Conservation (phyloP, 1,284 basidiomycete genomes). For the Rhodotorula sp. region DNA sequence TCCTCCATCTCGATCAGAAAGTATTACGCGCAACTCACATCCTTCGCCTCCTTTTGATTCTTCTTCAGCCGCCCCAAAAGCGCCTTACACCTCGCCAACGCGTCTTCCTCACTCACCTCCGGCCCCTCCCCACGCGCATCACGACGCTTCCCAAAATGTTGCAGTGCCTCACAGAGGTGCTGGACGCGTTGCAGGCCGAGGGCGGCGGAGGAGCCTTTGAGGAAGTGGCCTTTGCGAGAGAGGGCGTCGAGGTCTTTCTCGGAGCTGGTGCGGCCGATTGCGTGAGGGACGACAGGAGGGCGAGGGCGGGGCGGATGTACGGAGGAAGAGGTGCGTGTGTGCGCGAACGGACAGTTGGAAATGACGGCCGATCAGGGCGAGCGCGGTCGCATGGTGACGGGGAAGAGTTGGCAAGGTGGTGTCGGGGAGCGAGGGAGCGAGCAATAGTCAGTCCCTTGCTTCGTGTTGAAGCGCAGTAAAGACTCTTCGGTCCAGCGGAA, state of each 20-base stretch:
- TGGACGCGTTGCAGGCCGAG: conserved; percentile 51
- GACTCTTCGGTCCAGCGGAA: too few relatives aligned
- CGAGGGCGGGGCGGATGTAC: not conserved
- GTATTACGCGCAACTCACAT: conserved; percentile 24
- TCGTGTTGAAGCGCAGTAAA: too few relatives aligned
- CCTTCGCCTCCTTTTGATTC: conserved; percentile 61
- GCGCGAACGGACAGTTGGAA: not conserved
- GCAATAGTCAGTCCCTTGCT: not conserved
- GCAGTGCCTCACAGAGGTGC: conserved; percentile 51
- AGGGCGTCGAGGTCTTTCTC: conserved; percentile 47
- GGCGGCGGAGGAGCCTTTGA: conserved; percentile 51
- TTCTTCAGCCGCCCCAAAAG: conserved; percentile 58
- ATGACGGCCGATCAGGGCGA: not conserved
- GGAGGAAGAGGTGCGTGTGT: not conserved
- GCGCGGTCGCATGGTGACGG: too few relatives aligned
- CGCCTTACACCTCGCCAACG: conserved; percentile 61
- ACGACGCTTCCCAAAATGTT: conserved; percentile 49
- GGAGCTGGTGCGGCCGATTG: conserved; percentile 33
- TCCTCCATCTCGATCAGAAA: too few relatives aligned
- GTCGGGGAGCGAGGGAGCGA: not conserved
- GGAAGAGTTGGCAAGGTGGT: not conserved
- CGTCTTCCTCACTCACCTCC: conserved; percentile 58
- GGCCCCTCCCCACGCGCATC: conserved; percentile 49
- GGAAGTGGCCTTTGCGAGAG: conserved; percentile 50
- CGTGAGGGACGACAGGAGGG: not conserved